A percentile compares a stretch with the other conserved stretches of the same genome.
Evolutionary conservation across 495 filamentous ascomycete genomes (phyloP).

Genomic region (Tuber umbilicatum): DNA sequence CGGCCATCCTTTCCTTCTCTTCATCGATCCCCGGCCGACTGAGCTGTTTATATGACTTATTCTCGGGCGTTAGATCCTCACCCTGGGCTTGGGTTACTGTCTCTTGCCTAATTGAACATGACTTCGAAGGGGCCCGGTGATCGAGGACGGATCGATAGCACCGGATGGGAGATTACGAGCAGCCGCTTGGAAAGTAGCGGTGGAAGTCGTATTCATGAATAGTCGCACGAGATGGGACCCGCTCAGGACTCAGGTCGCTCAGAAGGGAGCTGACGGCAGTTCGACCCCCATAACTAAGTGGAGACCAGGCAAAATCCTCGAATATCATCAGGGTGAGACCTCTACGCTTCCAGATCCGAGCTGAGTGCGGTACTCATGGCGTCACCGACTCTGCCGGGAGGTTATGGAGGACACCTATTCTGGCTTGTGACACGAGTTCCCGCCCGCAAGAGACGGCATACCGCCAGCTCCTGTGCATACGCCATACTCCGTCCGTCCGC

Average conservation of each 20-base stretch:
- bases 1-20: neutral
- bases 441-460: neutral
- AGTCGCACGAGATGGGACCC: neutral
- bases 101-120: neutral
- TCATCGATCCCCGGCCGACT: neutral
- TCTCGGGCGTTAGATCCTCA: neutral
- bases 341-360: neutral
- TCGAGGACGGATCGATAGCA: neutral
- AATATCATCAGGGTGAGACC: neutral
- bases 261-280: neutral
- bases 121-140: neutral
- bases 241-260: neutral
- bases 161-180: neutral
- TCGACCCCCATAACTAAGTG: neutral
- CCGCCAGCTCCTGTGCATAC: neutral
- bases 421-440: neutral
- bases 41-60: neutral
- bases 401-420: neutral
- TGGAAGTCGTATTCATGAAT: neutral
- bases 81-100: neutral
- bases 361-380: neutral
- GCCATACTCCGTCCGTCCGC: neutral
- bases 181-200: neutral
- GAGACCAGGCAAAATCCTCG: neutral
- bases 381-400: neutral